Base-by-base conservation (phyloP, 495 filamentous ascomycete genomes). In the Neurospora tetraspora region DNA sequence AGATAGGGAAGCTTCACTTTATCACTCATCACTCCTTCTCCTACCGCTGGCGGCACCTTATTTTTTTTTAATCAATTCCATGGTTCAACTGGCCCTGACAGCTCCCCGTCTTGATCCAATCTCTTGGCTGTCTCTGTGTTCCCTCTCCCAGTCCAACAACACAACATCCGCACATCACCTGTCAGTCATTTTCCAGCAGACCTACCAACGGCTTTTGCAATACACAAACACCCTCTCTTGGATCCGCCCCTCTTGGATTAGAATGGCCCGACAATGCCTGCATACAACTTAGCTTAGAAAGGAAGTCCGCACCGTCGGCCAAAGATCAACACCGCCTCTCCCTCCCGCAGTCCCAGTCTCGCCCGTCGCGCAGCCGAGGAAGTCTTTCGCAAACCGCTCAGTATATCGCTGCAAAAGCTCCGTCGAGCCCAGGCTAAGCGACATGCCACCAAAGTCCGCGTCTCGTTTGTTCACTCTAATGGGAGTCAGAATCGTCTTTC, bases 211-310 rank as follows among this genome's bases (percentile, higher is more conserved):
- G 16, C 39, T 53, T 31, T 71, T 69, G 68, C 69, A 39, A 76
- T 72, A 69, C 77, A 76, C 74, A 71, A 70, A 45, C 61, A 70
- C 6, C 8, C 31, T n/a, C 31, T 36, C 27, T 38, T 68, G 40
- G 53, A 61, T 31, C 7, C 8, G 42, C 4, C 12, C 59, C 78
- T 80, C 79, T 84, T 81, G 79, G 79, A 81, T 80, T 81, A 81
- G 23, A 76, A 78, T 73, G 74, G 27, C 53, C 53, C 53, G 77
- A 83, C 78, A 77, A 86, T 86, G 84, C 77, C 80, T 79, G 77
- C 80, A 78, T 78, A 82, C 79, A 82, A 80, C 80, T 83, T 85
- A 77, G 79, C 83, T 81, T 87, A 85, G 82, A 83, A 83, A 74
- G 82, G 83, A 76, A 83, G 80, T 80, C 81, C 81, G 78, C 78